Evolutionary conservation across 495 filamentous ascomycete species (phyloP).

Genomic region (Terfezia claveryi): DNA sequence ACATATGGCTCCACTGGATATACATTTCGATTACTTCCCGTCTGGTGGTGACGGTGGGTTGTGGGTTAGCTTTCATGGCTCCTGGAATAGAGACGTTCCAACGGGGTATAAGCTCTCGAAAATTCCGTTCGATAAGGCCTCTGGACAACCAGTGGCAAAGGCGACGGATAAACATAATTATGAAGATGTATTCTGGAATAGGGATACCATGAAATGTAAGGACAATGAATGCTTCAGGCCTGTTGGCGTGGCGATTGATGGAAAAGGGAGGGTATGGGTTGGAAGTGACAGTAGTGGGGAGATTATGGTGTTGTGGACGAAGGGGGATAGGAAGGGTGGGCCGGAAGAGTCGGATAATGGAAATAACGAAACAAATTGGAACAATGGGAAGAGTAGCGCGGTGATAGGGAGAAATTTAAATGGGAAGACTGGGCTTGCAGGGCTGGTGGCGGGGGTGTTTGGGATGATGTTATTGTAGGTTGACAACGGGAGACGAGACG

Average conservation of each 20-base stretch:
- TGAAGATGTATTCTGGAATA: slow-evolving; percentile 30
- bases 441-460: too few species aligned
- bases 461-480: too few species aligned
- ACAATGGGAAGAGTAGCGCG: too few species aligned
- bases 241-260: slow-evolving; percentile 32
- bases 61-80: slow-evolving; percentile 29
- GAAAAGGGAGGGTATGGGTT: slow-evolving; percentile 29
- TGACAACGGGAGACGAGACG: too few species aligned
- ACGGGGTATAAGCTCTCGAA: slow-evolving; percentile 34
- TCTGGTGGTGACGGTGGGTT: background rate
- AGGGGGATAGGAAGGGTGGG: too few species aligned
- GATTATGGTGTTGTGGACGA: slow-evolving; percentile 28
- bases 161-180: slow-evolving; percentile 24
- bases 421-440: too few species aligned
- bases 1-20: slow-evolving; percentile 39
- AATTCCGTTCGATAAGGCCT: slow-evolving; percentile 22
- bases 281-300: slow-evolving; percentile 36
- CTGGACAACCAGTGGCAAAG: slow-evolving; percentile 24
- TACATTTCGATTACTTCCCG: slow-evolving; percentile 27
- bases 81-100: slow-evolving; percentile 33
- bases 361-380: too few species aligned
- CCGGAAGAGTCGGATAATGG: too few species aligned
- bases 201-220: slow-evolving; percentile 25
- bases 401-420: too few species aligned
- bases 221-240: slow-evolving; percentile 30